Evolutionary conservation across 371 early-diverging fungal species (phyloP), one percentile per base, ranked within the genome.

Genomic region (Syncephalastrum contaminatum): DNA sequence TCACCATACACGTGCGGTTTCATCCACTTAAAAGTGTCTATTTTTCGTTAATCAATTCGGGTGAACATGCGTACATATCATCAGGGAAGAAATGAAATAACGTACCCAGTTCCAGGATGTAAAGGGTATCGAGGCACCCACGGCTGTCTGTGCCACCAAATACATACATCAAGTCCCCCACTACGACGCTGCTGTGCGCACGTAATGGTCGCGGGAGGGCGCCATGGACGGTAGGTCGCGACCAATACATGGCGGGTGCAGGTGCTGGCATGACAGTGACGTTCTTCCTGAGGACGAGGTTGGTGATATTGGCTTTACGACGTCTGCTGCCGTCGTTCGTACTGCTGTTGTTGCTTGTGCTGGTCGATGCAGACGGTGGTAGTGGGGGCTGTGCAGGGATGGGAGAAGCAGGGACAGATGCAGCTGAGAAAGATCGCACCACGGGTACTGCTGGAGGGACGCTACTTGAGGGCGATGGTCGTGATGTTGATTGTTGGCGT

Each of bases 21-120:
- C 14, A 80, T 80, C 94, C 94, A 94, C 60, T 81, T 85, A 79
- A 90, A 84, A 1, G 92, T 87, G 64, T 93, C 93, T 78, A 56
- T 4, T 44, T 6, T n/a, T 30, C 39, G 41, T 41, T 24, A 5
- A 12, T 30, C 12, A 30, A 30, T 30, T 30, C 10, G 10, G 5
- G 10, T 30, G 36, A 30, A 46, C 19, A 5, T 48, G 15, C 16
- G 21, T 19, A 20, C 18, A 22, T 27, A n/a, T n/a, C n/a, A n/a
- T n/a, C 13, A 36, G 41, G 43, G 15, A n/a, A 48, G 19, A 40
- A 50, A n/a, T 20, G 36, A 19, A 10, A 25, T 7, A 24, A 5
- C 56, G 60, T 72, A 77, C 80, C 80, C 36, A 86, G 76, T 68
- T 93, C 92, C 51, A 91, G 82, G 43, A 88, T 76, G 51, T 83